Base-by-base conservation (phyloP, 2,329 filamentous ascomycete genomes). In the Aspergillus versicolor region DNA sequence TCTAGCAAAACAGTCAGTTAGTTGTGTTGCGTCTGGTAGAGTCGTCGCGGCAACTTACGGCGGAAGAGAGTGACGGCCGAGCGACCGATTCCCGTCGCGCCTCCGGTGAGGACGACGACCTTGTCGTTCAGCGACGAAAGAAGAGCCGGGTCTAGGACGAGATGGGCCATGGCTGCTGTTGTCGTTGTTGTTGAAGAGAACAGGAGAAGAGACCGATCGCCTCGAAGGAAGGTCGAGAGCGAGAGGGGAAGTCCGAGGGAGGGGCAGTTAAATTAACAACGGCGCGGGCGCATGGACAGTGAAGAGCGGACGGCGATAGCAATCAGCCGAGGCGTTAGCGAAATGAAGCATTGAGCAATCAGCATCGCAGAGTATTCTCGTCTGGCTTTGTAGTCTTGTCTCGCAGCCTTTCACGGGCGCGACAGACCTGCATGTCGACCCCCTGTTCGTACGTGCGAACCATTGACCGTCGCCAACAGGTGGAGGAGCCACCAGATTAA, bases 71-170 rank as follows among this genome's bases (percentile, higher is more conserved):
- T 53, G 8, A 46, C 41, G 32, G 51, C 37, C 12, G 51, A 38
- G 42, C 51, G 51, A 13, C 51, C 51, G 17, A 53, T 53, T 30
- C 51, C 51, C 9, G 30, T 46, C 4, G 51, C 51, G 13, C 51
- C 51, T 13, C 51, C 51, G 12, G 51, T 53, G 8, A 53, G 17
- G 12, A 53, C 51, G 19, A 53, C 51, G 30, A 53, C 51, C 38
- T 53, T 53, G 42, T 53, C 51, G 6, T 21, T 30, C 2, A 53
- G 17, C 3, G 42, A 40, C 19, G 42, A 15, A 12, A 53, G 42
- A 3, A 53, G 51, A 27, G 42, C 45, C 1, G 8, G 42, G 3
- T 53, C 42, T 9, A 53, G 22, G 13, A 46, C 17, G 30, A 53
- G 42, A 34, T 53, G 51, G 9, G 51, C 32, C 51, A 53, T 53